These are phyloP conservation scores for Sporothrix globosa DNA, from an alignment of 2,329 filamentous ascomycete genomes.

Conservation along the genomic window DNA sequence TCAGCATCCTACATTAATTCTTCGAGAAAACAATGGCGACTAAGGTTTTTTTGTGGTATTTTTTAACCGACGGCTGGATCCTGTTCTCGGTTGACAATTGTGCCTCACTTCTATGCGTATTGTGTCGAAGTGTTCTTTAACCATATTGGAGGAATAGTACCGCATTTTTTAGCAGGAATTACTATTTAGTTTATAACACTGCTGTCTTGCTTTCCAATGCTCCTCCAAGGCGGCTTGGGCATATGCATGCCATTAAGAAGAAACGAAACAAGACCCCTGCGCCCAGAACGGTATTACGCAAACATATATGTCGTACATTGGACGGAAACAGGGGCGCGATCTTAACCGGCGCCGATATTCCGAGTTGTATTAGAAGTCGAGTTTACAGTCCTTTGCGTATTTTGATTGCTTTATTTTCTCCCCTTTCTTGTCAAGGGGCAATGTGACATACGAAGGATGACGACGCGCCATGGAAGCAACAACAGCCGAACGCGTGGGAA, in stretches of 20 bases:
- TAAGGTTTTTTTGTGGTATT: too few relatives aligned
- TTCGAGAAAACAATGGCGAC: not conserved
- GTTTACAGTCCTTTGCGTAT: not conserved
- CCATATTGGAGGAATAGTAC: not conserved
- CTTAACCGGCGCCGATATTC: constrained; percentile 29
- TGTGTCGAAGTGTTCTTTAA: not conserved
- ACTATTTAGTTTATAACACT: constrained; percentile 5
- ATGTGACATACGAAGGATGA: constrained; percentile 4
- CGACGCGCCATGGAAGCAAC: constrained; percentile 7
- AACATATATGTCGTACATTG: not conserved
- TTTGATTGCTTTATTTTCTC: not conserved
- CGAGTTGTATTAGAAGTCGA: not conserved
- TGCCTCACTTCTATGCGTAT: not conserved
- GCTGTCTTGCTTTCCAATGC: not conserved
- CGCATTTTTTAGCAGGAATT: not conserved
- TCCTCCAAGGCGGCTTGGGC: not conserved
- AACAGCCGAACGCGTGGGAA: constrained; percentile 25
- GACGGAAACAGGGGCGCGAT: constrained; percentile 1
- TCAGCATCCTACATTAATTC: not conserved
- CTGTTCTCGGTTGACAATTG: not conserved
- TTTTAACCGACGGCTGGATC: not conserved
- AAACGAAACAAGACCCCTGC: not conserved
- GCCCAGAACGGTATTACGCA: constrained; percentile 10
- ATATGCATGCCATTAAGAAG: constrained; percentile 5
- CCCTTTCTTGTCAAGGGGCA: not conserved